Percentiles rank a stretch among this genome's conserved stretches.
Conservation (phyloP, 441 rosid genomes). For the Arabidopsis lyrata region DNA sequence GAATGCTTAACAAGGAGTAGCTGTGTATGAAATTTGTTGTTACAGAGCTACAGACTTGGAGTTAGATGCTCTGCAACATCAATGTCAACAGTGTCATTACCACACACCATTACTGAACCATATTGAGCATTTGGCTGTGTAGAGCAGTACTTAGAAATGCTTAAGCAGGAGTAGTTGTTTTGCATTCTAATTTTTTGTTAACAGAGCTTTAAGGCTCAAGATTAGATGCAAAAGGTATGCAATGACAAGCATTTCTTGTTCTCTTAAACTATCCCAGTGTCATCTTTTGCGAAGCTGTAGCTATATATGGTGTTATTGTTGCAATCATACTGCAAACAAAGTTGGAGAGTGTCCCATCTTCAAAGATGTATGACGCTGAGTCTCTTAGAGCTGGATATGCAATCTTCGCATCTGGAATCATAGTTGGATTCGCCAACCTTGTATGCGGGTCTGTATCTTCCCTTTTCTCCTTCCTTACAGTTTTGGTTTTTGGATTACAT, state of each 20-base stretch:
- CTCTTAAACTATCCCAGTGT: conserved; percentile 60
- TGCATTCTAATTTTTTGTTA: background rate
- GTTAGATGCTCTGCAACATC: conserved; percentile 9
- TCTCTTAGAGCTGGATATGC: conserved; percentile 44
- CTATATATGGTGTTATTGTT: conserved; percentile 96
- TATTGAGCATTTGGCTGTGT: background rate
- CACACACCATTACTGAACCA: background rate
- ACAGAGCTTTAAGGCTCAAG: background rate
- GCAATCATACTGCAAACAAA: conserved; percentile 97
- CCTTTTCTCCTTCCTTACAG: background rate
- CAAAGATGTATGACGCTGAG: conserved; percentile 32
- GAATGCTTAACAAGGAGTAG: conserved; percentile 3
- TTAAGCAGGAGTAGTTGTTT: background rate
- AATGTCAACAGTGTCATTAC: background rate
- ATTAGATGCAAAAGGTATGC: background rate
- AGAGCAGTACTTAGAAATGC: background rate
- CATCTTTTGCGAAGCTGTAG: conserved; percentile 98
- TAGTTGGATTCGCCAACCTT: conserved; percentile 98
- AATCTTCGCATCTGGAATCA: conserved; percentile 96
- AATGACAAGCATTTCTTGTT: conserved; percentile 33
- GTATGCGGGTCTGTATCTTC: conserved; percentile 83
- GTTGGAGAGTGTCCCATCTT: conserved; percentile 74
- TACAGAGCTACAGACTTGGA: background rate
- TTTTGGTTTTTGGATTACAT: background rate
- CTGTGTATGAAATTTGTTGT: conserved; percentile 6